These are phyloP conservation scores for Emiliania huxleyi DNA, from an alignment of 78 protist species.

Conservation along the genomic window DNA sequence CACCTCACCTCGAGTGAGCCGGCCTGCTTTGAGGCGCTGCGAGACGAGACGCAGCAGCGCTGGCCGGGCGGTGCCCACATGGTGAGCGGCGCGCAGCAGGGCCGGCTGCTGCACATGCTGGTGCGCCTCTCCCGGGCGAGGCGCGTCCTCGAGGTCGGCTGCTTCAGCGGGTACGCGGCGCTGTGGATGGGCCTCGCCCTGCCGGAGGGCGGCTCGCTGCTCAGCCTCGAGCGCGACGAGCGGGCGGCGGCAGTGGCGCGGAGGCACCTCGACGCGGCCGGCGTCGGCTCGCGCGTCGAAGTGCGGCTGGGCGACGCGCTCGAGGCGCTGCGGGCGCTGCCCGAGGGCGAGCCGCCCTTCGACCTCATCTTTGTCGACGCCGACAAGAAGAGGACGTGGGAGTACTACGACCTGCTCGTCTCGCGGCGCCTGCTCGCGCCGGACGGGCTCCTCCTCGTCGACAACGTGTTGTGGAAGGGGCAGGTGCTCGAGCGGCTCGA, in stretches of 20 bases:
- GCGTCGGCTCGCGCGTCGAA: background rate
- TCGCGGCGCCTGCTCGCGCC: background rate
- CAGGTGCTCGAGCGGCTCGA: background rate
- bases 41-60: background rate
- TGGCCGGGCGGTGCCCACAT: background rate
- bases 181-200: background rate
- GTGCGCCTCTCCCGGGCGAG: background rate
- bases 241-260: background rate
- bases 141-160: conserved; percentile 16
- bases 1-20: too few species aligned
- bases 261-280: background rate
- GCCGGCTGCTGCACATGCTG: background rate
- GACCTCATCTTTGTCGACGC: background rate
- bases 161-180: background rate
- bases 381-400: background rate
- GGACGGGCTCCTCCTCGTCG: background rate
- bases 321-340: background rate
- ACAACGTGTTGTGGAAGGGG: background rate
- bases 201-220: background rate
- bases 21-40: too few species aligned
- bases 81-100: background rate
- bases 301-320: background rate
- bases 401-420: background rate
- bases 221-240: background rate
- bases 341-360: background rate